Percentiles rank a stretch among this genome's conserved stretches.
phyloP scores from a whole-genome alignment of 495 filamentous ascomycete species.

The Ascobolus immersus region DNA sequence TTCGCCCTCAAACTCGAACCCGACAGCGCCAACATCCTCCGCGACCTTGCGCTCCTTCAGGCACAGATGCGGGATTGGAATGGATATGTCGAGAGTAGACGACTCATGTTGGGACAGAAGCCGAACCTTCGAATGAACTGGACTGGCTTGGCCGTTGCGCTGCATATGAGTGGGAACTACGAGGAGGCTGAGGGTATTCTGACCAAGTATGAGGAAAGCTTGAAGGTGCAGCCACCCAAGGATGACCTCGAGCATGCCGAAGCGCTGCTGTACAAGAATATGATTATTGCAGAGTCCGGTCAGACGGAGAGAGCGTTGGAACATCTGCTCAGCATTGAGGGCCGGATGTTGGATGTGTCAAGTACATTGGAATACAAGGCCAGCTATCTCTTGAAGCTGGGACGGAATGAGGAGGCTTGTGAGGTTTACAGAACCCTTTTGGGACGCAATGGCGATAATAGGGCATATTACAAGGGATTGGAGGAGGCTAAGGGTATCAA shows the following conservation, averaged over 20 bases:
- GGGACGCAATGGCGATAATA: constrained; percentile 67
- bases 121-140: constrained; percentile 69
- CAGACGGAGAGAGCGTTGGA: constrained; percentile 59
- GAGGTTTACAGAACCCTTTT: constrained; percentile 57
- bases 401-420: constrained; percentile 52
- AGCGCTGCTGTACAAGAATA: constrained; percentile 84
- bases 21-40: constrained; percentile 75
- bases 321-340: constrained; percentile 52
- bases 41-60: constrained; percentile 78
- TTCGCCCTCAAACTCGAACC: constrained; percentile 80
- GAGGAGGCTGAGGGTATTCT: constrained; percentile 71
- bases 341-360: constrained; percentile 57
- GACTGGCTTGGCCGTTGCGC: constrained; percentile 80
- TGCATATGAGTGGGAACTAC: constrained; percentile 68
- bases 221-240: constrained; percentile 37
- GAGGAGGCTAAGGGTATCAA: constrained; percentile 39
- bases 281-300: constrained; percentile 68
- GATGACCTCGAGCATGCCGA: constrained; percentile 85
- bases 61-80: constrained; percentile 90
- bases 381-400: constrained; percentile 57
- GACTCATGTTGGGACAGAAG: constrained; percentile 55
- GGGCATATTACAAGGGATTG: constrained; percentile 60
- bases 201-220: constrained; percentile 70
- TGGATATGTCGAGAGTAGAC: constrained; percentile 72
- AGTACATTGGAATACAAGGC: constrained; percentile 78